These are phyloP conservation scores for Poterioochromonas sp. DNA, from an alignment of 352 stramenopile genomes.

Conservation along the genomic window DNA sequence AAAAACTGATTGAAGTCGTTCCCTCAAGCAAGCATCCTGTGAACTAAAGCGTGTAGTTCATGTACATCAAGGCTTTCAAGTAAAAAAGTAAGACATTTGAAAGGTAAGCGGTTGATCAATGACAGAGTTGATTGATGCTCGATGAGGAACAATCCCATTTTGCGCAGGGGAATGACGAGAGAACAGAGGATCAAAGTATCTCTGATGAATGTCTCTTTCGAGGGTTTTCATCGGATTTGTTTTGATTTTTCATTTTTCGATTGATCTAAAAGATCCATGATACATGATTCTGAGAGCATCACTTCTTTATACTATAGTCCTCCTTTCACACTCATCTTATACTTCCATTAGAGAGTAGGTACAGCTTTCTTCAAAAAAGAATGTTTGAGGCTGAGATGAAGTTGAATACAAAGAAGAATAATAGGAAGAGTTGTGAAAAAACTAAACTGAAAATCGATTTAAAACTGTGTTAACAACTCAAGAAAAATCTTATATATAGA, in stretches of 20 bases:
- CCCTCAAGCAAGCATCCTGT: slow-evolving; percentile 8
- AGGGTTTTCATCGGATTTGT: slow-evolving; percentile 13
- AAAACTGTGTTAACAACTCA: too few species aligned
- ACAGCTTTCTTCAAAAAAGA: too few species aligned
- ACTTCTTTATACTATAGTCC: slow-evolving; percentile 15
- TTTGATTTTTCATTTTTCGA: slow-evolving; percentile 18
- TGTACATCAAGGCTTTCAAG: slow-evolving; percentile 13
- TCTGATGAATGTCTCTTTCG: slow-evolving; percentile 13
- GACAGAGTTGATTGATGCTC: slow-evolving; percentile 11
- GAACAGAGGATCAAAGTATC: slow-evolving; percentile 13
- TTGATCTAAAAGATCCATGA: slow-evolving; percentile 15
- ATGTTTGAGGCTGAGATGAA: too few species aligned
- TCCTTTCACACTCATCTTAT: slow-evolving; percentile 14
- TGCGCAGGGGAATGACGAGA: slow-evolving; percentile 7
- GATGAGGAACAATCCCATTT: slow-evolving; percentile 13
- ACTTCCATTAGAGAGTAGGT: slow-evolving; percentile 13
- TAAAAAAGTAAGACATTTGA: slow-evolving; percentile 18
- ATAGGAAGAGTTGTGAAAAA: too few species aligned
- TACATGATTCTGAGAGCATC: slow-evolving; percentile 13
- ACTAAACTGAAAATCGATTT: too few species aligned
- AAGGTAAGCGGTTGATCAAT: slow-evolving; percentile 13
- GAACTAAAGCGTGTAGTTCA: slow-evolving; percentile 13
- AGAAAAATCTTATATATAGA: too few species aligned
- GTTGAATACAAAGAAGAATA: too few species aligned
- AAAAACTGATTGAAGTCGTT: slow-evolving; percentile 15